Base-by-base conservation (phyloP, 75 land plant genomes). In the Sequoia sempervirens region DNA sequence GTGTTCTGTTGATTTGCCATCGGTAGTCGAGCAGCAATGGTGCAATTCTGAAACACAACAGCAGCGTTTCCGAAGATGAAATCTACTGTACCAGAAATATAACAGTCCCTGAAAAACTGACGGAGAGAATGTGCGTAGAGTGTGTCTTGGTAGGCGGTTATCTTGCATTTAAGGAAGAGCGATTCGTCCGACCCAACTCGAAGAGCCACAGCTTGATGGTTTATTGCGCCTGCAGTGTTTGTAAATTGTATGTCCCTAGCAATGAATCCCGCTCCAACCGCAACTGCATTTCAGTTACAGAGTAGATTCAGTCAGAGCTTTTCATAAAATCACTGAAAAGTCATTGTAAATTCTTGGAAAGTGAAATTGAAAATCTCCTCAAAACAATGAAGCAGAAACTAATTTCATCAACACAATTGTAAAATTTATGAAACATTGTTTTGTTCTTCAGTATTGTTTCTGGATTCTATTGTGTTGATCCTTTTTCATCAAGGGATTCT, bases 141-240 rank as follows among this genome's bases (percentile, higher is more conserved):
- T 41, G 94, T 92, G 86, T 90, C 94, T 75, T 92, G 94, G 89
- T 86, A 95, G 3, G 91, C 93, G 40, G 87, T 88, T 73, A 95
- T 81, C 20, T 82, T 84, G 92, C 90, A 23, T 53, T 14, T 79
- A 52, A 14, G 56, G 61, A 85, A 82, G 76, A 58, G 41, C 30
- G 88, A 28, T 82, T 83, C 64, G 81, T 95, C 94, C 0, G 87
- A 82, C 30, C 82, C 79, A 1, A 88, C 93, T 2, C 94, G 88
- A 2, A 91, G 78, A 4, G 97, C 97, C 81, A 93, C 95, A 0
- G 97, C 95, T 75, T 95, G 97, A 82, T 93, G 94, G 83, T 84
- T 87, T 0, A 26, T 11, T 7, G 88, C 58, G 0, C 88, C 87
- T 18, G 88, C 88, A 1, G 82, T 87, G 88, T 87, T 87, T 40